Base-by-base conservation (phyloP, 2,329 filamentous ascomycete species). In the Phialophora macrospora region DNA sequence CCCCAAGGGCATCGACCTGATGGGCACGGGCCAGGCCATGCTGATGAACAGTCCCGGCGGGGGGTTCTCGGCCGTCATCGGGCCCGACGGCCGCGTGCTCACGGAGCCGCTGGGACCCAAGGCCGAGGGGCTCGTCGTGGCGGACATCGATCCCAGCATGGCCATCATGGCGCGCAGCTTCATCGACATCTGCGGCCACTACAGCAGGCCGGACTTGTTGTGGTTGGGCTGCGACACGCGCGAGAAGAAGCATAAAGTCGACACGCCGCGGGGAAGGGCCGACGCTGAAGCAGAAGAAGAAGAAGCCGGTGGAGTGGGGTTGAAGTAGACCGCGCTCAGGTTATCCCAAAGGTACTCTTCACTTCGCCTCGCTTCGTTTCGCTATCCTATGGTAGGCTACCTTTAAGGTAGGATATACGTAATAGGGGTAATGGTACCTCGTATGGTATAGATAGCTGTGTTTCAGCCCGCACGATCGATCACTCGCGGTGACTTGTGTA, bases 161-260 rank as follows among this genome's bases (percentile, higher is more conserved):
- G 74, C 82, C 2, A 72, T 80, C 9, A 76, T 75, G 60, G 75
- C 77, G 11, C 81, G 76, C 67, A 75, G 75, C 5, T 82, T 83
- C 64, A 69, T 80, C 1, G 83, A 85, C 70, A 76, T 77, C 7
- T 73, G 76, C 44, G 83, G 83, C 0, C 83, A 85, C 74, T 84
- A 85, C 65, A 80, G 77, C 55, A 73, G 83, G 44, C 83, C 83
- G 2, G 83, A 85, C 69, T 70, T 85, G 68, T 73, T 85, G 61
- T 84, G 82, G 82, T 71, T 84, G 22, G 82, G 73, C 20, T 72
- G 71, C 46, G 72, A 72, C 55, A 66, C 62, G 11, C 60, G 63
- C 46, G 63, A 64, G 41, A 65, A 60, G 48, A 70, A 55, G 56
- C 68, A 70, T 55, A 69, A 67, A 44, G 34, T 67, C 24, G 65